These are phyloP conservation scores for Solanum okadae DNA, from an alignment of 257 asterid species.

Conservation along the genomic window DNA sequence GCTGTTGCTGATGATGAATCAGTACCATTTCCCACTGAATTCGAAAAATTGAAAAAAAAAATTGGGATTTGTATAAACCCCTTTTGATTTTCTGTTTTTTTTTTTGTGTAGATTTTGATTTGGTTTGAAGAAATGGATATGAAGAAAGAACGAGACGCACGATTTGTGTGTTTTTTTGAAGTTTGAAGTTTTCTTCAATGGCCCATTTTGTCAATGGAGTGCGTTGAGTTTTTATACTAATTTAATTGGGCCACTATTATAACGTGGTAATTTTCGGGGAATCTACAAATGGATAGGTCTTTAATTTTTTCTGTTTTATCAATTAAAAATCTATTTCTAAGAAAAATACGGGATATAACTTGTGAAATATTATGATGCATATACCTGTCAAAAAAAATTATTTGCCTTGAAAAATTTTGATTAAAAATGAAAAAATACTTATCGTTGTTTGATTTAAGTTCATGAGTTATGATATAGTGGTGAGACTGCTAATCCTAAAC, in stretches of 20 bases:
- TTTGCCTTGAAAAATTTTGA: fast-evolving
- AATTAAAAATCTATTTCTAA: too few species aligned
- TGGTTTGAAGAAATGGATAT: background rate
- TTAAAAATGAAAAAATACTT: background rate
- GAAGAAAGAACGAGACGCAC: background rate
- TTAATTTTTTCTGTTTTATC: too few species aligned
- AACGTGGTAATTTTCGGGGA: background rate
- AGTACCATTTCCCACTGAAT: slow-evolving; percentile 23
- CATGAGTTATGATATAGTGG: background rate
- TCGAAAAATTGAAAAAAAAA: background rate
- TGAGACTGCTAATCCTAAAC: fast-evolving
- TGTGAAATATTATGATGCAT: background rate
- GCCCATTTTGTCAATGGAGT: background rate
- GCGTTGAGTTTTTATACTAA: background rate
- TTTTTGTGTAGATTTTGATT: too few species aligned
- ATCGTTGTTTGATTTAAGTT: background rate
- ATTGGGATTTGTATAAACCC: background rate
- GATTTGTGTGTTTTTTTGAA: background rate
- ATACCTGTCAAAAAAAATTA: background rate
- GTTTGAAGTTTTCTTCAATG: background rate
- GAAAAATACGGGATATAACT: background rate
- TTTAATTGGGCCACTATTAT: background rate
- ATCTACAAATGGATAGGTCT: background rate
- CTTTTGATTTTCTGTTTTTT: background rate
- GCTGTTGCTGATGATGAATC: slow-evolving; percentile 23